Conservation (phyloP, 2,329 filamentous ascomycete species). For the Neurospora crassa region DNA sequence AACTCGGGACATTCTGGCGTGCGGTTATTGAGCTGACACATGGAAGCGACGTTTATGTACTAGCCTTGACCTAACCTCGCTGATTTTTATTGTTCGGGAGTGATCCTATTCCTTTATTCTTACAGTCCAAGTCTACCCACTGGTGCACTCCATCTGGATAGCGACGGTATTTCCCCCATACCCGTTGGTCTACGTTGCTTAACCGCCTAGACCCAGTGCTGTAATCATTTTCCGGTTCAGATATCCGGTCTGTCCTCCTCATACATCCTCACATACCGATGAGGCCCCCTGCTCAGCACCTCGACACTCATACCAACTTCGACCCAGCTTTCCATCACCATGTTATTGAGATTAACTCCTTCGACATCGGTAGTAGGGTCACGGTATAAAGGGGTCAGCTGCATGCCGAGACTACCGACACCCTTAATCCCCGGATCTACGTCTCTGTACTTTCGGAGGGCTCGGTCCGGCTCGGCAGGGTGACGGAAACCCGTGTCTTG, state of each 20-base stretch:
- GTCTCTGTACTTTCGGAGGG: conserved; percentile 46
- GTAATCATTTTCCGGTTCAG: neutral
- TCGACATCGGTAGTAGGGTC: conserved; percentile 20
- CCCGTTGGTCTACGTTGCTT: neutral
- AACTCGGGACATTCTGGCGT: neutral
- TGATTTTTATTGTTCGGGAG: neutral
- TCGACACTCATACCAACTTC: conserved; percentile 48
- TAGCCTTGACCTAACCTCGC: too few species aligned
- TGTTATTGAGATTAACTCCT: conserved; percentile 9
- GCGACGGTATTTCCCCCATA: neutral
- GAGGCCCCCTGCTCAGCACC: conserved; percentile 37
- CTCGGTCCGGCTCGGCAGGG: conserved; percentile 44
- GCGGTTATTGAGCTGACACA: neutral
- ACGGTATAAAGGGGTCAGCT: conserved; percentile 47
- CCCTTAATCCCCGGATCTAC: conserved; percentile 51
- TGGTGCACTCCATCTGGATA: neutral
- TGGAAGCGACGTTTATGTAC: too few species aligned
- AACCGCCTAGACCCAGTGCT: neutral
- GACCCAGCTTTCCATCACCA: conserved; percentile 32
- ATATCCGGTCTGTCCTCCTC: neutral
- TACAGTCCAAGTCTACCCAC: neutral
- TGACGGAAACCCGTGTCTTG: conserved; percentile 49
- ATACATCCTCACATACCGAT: conserved; percentile 27
- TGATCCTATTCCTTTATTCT: neutral
- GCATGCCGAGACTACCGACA: conserved; percentile 54